These are phyloP conservation scores for Pseudozyma pruni DNA, from an alignment of 1,284 basidiomycete genomes.

Conservation along the genomic window DNA sequence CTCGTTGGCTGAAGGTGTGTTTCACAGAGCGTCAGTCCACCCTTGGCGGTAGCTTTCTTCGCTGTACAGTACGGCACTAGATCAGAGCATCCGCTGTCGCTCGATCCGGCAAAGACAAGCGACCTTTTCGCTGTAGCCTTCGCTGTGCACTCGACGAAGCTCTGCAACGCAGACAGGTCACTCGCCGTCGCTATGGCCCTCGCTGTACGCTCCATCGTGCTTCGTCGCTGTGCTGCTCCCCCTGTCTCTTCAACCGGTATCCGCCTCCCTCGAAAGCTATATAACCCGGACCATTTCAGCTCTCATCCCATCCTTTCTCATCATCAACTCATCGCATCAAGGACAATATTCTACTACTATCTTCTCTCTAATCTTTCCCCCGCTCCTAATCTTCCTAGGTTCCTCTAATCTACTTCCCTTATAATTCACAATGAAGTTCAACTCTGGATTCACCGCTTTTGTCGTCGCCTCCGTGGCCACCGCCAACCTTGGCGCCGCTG, in stretches of 20 bases:
- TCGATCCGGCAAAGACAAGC: background rate
- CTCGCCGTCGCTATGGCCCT: too few species aligned
- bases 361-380: background rate
- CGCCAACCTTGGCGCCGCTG: slow-evolving; percentile 21
- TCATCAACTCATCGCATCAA: slow-evolving; percentile 23
- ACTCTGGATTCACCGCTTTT: slow-evolving; percentile 29
- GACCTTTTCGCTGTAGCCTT: background rate
- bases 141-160: background rate
- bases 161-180: background rate
- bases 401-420: slow-evolving; percentile 5
- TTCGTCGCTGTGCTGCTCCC: background rate
- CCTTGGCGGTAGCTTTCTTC: too few species aligned
- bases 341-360: slow-evolving; percentile 21
- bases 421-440: slow-evolving; percentile 37
- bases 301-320: slow-evolving; percentile 5
- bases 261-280: slow-evolving; percentile 5
- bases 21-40: too few species aligned
- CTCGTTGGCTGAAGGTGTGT: too few species aligned
- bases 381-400: slow-evolving; percentile 5
- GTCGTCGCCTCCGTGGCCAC: slow-evolving; percentile 34
- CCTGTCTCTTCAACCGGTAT: background rate
- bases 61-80: background rate
- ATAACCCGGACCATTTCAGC: slow-evolving; percentile 8
- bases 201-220: background rate
- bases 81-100: background rate